Evolutionary conservation across 495 filamentous ascomycete species (phyloP), one percentile per base, ranked within the genome.

Genomic region (Aspergillus heteromorphus): DNA sequence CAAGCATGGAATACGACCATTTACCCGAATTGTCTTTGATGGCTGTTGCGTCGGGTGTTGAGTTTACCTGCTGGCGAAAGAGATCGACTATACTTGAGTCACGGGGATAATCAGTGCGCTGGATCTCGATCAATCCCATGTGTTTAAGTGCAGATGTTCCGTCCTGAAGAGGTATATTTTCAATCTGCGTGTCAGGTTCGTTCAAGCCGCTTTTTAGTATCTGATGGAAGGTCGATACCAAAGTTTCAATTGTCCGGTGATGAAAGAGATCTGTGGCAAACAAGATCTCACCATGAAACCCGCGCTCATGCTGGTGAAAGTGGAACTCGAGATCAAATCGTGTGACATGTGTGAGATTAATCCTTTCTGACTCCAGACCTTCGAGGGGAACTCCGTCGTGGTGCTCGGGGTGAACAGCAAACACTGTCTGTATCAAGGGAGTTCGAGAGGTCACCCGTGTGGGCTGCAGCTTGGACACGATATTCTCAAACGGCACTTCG

Each of bases 291-390:
- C 10, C 49, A 11, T 20, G n/a, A 3, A 43, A 25, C 9, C 36
- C 14, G 10, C 18, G 13, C 3, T 52, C 20, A 13, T 31, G 5
- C 13, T 52, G 20, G 38, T 30, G 19, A 20, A 52, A 17, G 21
- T 52, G 34, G 8, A 52, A 42, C 16, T 43, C 9, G 9, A 52
- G 49, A 16, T 43, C 49, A 14, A 42, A 52, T n/a, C 40, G 13
- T 5, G 40, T 42, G 40, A n/a, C 19, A 42, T 20, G 13, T 18
- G 40, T 18, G 16, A 42, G 40, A 10, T 18, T 6, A 20, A 42
- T 42, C 13, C 18, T 7, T n/a, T 42, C 40, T 5, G 40, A 18
- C 2, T 42, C 40, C 40, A 42, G 40, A 5, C 40, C 40, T 20
- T 42, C 40, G 16, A 42, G 14, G 7, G 7, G 11, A 8, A 18